A percentile compares a stretch with the other conserved stretches of the same genome.
These are phyloP conservation scores for Hemileccinum impolitum DNA, from an alignment of 768 basidiomycete species.

Conservation along the genomic window DNA sequence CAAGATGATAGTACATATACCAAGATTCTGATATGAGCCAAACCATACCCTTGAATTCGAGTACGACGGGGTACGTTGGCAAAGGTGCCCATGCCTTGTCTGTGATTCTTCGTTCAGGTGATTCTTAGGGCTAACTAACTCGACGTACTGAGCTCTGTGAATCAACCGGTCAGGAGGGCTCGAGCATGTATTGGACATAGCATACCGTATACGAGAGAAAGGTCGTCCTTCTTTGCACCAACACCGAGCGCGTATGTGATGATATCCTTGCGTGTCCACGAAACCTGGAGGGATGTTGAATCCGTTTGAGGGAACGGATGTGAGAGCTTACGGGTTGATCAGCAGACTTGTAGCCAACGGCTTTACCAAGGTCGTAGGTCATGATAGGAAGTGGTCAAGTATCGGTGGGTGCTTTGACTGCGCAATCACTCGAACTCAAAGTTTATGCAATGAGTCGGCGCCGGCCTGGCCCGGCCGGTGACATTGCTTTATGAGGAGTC, in stretches of 20 bases:
- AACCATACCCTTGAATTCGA: constrained; percentile 59
- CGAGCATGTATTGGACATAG: neutral
- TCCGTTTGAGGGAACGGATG: neutral
- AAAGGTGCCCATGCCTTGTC: constrained; percentile 71
- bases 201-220: constrained; percentile 68
- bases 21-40: too few species aligned
- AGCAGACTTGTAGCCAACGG: constrained; percentile 55
- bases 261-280: constrained; percentile 83
- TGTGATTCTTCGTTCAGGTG: constrained; percentile 19
- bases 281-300: constrained; percentile 44
- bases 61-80: constrained; percentile 83
- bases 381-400: constrained; percentile 26
- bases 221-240: constrained; percentile 75
- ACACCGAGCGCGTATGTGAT: constrained; percentile 77
- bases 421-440: too few species aligned
- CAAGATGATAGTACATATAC: too few species aligned
- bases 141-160: constrained; percentile 49
- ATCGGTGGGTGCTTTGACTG: too few species aligned
- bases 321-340: constrained; percentile 46
- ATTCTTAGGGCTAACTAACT: neutral
- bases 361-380: constrained; percentile 60
- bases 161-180: neutral
- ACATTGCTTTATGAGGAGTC: too few species aligned
- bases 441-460: too few species aligned
- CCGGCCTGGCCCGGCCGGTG: too few species aligned